phyloP scores from a whole-genome alignment of 768 basidiomycete genomes.

The Naganishia randhawae region DNA sequence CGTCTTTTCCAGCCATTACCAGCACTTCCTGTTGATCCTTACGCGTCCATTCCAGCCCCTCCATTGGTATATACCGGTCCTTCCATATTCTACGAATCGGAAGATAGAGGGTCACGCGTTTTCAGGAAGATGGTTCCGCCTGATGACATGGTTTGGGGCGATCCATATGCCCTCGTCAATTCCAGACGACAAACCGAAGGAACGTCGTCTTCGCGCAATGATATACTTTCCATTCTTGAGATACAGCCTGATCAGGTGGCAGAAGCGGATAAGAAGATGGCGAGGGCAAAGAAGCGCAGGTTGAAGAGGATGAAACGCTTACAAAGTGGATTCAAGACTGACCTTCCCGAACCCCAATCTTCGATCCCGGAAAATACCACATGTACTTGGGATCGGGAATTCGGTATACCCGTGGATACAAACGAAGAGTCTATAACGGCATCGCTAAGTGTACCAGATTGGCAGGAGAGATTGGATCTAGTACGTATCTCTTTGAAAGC shows the following conservation, averaged over 20 bases:
- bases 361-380: background rate
- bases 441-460: background rate
- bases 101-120: background rate
- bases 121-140: conserved; percentile 17
- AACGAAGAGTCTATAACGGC: background rate
- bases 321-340: background rate
- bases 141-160: background rate
- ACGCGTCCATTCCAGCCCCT: background rate
- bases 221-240: background rate
- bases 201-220: background rate
- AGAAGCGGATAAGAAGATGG: conserved; percentile 2
- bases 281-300: conserved; percentile 6
- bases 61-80: conserved; percentile 12
- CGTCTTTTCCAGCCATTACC: conserved; percentile 1
- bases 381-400: conserved; percentile 17
- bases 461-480: conserved; percentile 17
- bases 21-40: background rate
- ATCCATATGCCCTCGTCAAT: conserved; percentile 9
- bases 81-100: conserved; percentile 11
- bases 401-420: background rate
- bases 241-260: background rate
- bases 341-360: background rate
- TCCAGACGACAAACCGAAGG: background rate
- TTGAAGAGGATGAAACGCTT: background rate
- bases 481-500: background rate